These are phyloP conservation scores for Dendrobium chrysotoxum DNA, from an alignment of 106 monocot species.

Conservation along the genomic window DNA sequence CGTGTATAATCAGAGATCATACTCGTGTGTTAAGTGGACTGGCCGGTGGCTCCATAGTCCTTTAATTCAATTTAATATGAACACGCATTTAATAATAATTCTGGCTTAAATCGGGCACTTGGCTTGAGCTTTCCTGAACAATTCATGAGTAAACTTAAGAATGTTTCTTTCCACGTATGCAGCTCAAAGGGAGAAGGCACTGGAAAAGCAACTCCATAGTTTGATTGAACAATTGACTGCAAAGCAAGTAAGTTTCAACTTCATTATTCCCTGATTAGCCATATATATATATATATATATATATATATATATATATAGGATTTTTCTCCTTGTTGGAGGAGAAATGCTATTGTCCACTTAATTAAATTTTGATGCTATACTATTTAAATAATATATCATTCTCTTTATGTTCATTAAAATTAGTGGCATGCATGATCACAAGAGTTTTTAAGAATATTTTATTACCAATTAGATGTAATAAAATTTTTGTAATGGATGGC, in stretches of 20 bases:
- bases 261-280: not conserved
- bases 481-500: too few species aligned
- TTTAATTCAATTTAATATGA: too few species aligned
- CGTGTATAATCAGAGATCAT: not conserved
- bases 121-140: not conserved
- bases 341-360: too few species aligned
- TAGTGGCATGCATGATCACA: too few species aligned
- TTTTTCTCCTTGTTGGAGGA: too few species aligned
- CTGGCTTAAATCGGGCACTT: not conserved
- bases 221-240: slow-evolving; percentile 76
- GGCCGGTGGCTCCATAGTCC: not conserved
- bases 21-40: not conserved
- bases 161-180: slow-evolving; percentile 15
- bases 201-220: slow-evolving; percentile 75
- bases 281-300: too few species aligned
- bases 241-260: slow-evolving; percentile 49
- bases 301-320: too few species aligned
- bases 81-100: not conserved
- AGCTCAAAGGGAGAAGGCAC: slow-evolving; percentile 68
- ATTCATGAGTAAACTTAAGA: not conserved
- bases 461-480: too few species aligned
- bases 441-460: too few species aligned
- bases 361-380: too few species aligned
- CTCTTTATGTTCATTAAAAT: too few species aligned
- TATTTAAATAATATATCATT: too few species aligned